Percentiles rank a stretch among this genome's conserved stretches.
Conservation (phyloP, 2,329 filamentous ascomycete species). For the Ophiostoma himal-ulmi region DNA sequence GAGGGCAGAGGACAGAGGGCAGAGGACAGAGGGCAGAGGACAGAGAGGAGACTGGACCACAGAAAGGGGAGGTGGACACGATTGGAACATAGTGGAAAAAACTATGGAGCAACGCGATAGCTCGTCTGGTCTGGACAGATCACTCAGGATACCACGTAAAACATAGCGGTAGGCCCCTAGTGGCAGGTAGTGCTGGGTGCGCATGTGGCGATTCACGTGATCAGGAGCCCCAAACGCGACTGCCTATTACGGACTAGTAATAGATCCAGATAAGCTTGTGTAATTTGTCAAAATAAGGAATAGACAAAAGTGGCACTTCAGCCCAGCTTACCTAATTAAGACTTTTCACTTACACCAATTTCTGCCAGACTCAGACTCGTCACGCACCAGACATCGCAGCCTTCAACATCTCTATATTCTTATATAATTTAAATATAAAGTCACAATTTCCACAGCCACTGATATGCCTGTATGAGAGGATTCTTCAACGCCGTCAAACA, state of each 20-base stretch:
- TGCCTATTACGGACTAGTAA: background rate
- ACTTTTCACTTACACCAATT: constrained; percentile 12
- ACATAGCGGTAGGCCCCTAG: background rate
- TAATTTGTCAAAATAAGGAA: background rate
- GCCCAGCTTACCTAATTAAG: background rate
- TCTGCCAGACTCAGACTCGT: background rate
- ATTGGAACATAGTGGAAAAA: constrained; percentile 19
- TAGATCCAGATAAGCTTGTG: background rate
- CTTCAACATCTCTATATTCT: background rate
- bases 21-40: constrained; percentile 6
- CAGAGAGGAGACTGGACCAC: too few species aligned
- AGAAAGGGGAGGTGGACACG: constrained; percentile 15
- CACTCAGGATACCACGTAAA: constrained; percentile 29
- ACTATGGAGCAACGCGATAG: constrained; percentile 17
- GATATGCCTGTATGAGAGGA: constrained; percentile 14
- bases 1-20: background rate
- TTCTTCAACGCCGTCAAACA: constrained; percentile 19
- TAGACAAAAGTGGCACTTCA: too few species aligned
- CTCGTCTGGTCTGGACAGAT: constrained; percentile 12
- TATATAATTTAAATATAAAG: too few species aligned
- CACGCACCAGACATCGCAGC: background rate
- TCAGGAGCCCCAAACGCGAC: background rate
- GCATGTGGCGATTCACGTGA: background rate
- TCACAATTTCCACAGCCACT: background rate
- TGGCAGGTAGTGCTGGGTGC: background rate